Conservation (phyloP, 1,284 basidiomycete species). For the Leccinum griseonigrum region DNA sequence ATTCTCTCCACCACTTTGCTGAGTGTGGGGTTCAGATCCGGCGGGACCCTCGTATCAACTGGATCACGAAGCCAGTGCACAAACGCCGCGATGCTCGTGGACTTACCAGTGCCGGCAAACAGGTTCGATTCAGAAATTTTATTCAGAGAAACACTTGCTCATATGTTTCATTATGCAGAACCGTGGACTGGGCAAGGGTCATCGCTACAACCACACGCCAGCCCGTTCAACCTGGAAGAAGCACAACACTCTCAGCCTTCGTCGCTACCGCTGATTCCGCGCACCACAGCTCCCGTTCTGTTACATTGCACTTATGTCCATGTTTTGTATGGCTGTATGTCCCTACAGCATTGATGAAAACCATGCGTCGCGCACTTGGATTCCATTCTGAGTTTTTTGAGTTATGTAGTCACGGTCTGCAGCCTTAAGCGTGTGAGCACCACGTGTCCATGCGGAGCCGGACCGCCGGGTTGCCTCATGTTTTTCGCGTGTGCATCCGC, state of each 20-base stretch:
- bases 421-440: background rate
- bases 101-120: slow-evolving; percentile 95
- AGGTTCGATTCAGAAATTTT: slow-evolving; percentile 48
- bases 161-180: slow-evolving; percentile 47
- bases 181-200: slow-evolving; percentile 94
- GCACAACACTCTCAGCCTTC: slow-evolving; percentile 97
- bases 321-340: slow-evolving; percentile 24
- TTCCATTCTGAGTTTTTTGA: background rate
- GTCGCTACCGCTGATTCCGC: slow-evolving; percentile 87
- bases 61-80: slow-evolving; percentile 98
- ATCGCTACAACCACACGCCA: slow-evolving; percentile 92
- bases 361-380: slow-evolving; percentile 5
- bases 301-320: slow-evolving; percentile 10
- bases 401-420: background rate
- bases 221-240: slow-evolving; percentile 93
- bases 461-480: slow-evolving; percentile 17
- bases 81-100: slow-evolving; percentile 98
- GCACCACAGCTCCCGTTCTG: background rate
- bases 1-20: slow-evolving; percentile 4
- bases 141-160: background rate
- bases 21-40: slow-evolving; percentile 60
- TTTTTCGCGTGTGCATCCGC: slow-evolving; percentile 17
- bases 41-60: slow-evolving; percentile 96
- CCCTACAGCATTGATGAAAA: slow-evolving; percentile 12
- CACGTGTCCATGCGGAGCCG: background rate